Evolutionary conservation across 345 rosid species (phyloP).

Genomic region (Brassica napus): DNA sequence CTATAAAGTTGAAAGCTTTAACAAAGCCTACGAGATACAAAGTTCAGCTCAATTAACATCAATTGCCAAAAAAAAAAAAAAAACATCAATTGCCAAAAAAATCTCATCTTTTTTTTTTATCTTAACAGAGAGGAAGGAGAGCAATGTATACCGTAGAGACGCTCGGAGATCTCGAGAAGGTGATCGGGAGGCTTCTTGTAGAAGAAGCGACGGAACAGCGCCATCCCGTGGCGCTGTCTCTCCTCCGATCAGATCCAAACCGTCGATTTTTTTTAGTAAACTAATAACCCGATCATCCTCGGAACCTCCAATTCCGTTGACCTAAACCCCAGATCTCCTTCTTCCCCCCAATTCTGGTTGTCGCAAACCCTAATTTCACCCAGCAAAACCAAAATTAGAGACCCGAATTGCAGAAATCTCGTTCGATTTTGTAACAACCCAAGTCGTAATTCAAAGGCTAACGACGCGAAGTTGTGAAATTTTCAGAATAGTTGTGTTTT

Average conservation of each 20-base stretch:
- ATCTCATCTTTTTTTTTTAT: not conserved
- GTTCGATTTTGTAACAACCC: conserved; percentile 11
- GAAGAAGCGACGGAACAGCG: conserved; percentile 99
- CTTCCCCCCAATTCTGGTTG: conserved; percentile 32
- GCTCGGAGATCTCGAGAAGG: conserved; percentile 99
- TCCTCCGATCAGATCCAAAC: conserved; percentile 84
- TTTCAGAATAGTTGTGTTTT: not conserved
- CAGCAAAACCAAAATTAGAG: not conserved
- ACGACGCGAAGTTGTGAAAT: not conserved
- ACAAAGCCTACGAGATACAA: conserved; percentile 11
- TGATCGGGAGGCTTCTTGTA: conserved; percentile 99
- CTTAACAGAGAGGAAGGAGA: not conserved
- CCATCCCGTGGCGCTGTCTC: conserved; percentile 99
- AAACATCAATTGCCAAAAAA: conserved; percentile 6
- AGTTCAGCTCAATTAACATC: conserved; percentile 28
- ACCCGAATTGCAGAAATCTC: conserved; percentile 4
- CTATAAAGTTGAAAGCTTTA: conserved; percentile 10
- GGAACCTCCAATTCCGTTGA: conserved; percentile 33
- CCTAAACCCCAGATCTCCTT: conserved; percentile 54
- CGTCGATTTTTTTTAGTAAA: conserved; percentile 46
- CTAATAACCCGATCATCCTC: conserved; percentile 40
- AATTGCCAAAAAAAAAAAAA: not conserved
- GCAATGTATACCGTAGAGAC: conserved; percentile 69
- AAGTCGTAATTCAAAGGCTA: conserved; percentile 9
- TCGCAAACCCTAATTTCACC: conserved; percentile 34